These are phyloP conservation scores for Starmerella powellii DNA, from an alignment of 805 yeast species.

Conservation along the genomic window DNA sequence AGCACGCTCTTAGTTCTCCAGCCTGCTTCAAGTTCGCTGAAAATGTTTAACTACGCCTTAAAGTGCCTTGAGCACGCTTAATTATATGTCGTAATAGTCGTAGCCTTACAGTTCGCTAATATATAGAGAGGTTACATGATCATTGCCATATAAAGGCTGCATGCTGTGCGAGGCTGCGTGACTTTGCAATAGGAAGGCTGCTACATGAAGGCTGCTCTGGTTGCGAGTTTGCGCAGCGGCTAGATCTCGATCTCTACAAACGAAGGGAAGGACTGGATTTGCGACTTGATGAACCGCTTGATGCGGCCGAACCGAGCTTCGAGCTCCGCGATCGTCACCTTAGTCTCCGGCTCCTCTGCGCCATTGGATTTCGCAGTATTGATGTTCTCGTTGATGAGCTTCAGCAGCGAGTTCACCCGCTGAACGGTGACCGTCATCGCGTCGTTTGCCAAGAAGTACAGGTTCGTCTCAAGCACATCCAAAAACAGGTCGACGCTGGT, in stretches of 20 bases:
- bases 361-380: constrained; percentile 21
- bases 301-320: constrained; percentile 6
- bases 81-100: no score
- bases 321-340: neutral
- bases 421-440: constrained; percentile 53
- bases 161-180: no score
- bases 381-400: constrained; percentile 43
- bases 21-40: no score
- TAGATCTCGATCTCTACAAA: constrained; percentile 11
- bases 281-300: constrained; percentile 1
- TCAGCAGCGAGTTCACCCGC: constrained; percentile 77
- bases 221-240: no score
- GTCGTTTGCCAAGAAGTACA: constrained; percentile 77
- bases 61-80: no score
- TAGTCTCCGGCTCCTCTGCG: constrained; percentile 21
- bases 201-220: no score
- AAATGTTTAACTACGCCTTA: no score
- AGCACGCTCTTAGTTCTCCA: no score
- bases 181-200: no score
- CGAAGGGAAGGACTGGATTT: constrained; percentile 28
- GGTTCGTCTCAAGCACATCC: constrained; percentile 75
- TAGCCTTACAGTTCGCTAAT: no score
- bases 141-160: no score
- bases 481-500: constrained; percentile 73
- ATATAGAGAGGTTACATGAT: no score